Evolutionary conservation across 2,329 filamentous ascomycete genomes (phyloP).

Genomic region (Fusarium sp.): DNA sequence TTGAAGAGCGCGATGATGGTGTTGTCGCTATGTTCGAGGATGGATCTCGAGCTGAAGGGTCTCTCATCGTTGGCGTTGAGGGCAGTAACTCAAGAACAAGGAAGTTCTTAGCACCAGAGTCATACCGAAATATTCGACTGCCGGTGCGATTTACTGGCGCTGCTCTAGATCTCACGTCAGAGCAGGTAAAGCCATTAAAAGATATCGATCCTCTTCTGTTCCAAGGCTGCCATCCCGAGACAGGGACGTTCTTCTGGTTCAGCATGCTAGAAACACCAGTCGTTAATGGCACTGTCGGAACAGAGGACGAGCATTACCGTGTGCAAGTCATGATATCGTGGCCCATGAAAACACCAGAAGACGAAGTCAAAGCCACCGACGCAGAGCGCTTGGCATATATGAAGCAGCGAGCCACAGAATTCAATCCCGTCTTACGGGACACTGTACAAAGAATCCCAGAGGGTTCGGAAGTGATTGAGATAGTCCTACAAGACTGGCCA

Average conservation of each 20-base stretch:
- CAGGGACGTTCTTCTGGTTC: conserved; percentile 7
- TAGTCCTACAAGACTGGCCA: conserved; percentile 8
- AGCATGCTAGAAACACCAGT: background rate
- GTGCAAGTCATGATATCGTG: conserved; percentile 13
- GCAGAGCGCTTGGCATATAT: background rate
- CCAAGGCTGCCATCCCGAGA: background rate
- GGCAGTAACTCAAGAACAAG: conserved; percentile 8
- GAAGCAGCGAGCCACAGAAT: background rate
- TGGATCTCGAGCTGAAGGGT: background rate
- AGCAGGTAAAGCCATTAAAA: conserved; percentile 2
- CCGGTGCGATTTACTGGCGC: background rate
- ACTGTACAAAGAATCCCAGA: background rate
- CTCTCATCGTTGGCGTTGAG: background rate
- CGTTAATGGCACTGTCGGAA: background rate
- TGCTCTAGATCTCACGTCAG: conserved; percentile 5
- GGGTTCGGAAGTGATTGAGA: background rate
- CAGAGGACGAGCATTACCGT: background rate
- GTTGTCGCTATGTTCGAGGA: background rate
- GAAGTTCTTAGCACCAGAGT: background rate
- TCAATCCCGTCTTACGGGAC: background rate
- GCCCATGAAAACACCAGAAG: background rate
- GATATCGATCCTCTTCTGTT: conserved; percentile 6
- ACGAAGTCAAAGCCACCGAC: background rate
- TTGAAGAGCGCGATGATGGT: background rate
- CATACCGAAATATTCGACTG: background rate